Conservation (phyloP, 257 asterid species). For the Fraxinus anomala region DNA sequence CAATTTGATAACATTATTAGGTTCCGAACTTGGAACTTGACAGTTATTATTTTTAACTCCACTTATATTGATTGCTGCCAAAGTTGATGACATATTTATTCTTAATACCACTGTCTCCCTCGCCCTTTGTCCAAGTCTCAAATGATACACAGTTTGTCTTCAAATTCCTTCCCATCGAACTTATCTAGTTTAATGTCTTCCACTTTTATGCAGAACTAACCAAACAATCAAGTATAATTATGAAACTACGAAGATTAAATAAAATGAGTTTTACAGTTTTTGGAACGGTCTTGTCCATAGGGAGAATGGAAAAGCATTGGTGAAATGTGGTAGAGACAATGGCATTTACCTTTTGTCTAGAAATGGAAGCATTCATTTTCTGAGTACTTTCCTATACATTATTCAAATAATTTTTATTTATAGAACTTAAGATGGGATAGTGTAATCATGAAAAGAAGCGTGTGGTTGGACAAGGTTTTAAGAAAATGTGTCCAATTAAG, state of each 20-base stretch:
- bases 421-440: not conserved
- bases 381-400: not conserved
- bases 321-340: not conserved
- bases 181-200: not conserved
- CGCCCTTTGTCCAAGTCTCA: not conserved
- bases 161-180: not conserved
- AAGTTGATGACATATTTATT: not conserved
- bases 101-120: not conserved
- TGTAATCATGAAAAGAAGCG: not conserved
- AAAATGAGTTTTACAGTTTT: not conserved
- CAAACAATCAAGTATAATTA: not conserved
- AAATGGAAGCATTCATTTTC: not conserved
- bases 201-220: not conserved
- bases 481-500: not conserved
- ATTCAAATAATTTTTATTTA: no score
- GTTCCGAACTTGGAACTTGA: no score
- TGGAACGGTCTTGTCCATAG: not conserved
- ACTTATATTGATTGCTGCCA: not conserved
- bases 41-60: no score
- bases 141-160: not conserved
- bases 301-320: not conserved
- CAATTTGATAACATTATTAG: no score
- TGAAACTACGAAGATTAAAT: no score
- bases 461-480: not conserved
- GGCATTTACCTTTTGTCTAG: not conserved